Percentiles rank a stretch among this genome's conserved stretches.
Evolutionary conservation across 2,329 filamentous ascomycete species (phyloP).

Genomic region (Phyllosticta ampelicida): DNA sequence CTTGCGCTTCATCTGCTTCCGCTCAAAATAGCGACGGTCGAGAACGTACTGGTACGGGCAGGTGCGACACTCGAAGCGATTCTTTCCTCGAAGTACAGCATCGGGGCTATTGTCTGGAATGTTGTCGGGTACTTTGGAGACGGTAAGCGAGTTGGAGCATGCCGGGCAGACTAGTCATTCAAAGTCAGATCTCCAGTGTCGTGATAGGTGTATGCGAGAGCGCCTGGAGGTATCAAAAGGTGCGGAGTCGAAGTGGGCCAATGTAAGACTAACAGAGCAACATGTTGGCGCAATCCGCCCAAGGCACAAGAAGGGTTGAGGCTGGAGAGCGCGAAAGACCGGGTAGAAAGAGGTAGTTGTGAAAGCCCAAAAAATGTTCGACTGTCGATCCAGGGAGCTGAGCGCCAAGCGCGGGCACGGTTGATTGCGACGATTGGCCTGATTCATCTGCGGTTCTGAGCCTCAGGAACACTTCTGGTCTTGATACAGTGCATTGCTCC

Average conservation of each 20-base stretch:
- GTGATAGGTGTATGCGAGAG: not conserved
- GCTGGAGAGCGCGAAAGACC: not conserved
- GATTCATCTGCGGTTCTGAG: not conserved
- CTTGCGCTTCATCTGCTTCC: conserved; percentile 68
- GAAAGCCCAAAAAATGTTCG: conserved; percentile 4
- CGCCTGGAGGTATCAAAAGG: not conserved
- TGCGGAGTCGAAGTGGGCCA: not conserved
- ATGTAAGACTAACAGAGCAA: conserved; percentile 48
- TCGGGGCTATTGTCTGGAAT: conserved; percentile 28
- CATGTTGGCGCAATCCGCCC: conserved; percentile 34
- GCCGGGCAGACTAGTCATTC: conserved; percentile 61
- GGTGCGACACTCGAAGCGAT: conserved; percentile 89
- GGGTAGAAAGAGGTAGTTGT: not conserved
- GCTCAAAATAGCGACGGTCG: conserved; percentile 69
- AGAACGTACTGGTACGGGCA: conserved; percentile 89
- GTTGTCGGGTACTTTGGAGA: conserved; percentile 40
- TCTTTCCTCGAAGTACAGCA: conserved; percentile 34
- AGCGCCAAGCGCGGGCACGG: conserved; percentile 1
- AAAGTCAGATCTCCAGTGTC: conserved; percentile 3
- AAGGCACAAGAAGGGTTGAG: not conserved
- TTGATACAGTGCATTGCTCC: not conserved
- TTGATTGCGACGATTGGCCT: not conserved
- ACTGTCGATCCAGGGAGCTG: conserved; percentile 6
- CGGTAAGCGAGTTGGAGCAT: conserved; percentile 75
- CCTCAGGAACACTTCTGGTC: not conserved